phyloP scores from a whole-genome alignment of 495 filamentous ascomycete species.

The Aspergillus haitiensis region DNA sequence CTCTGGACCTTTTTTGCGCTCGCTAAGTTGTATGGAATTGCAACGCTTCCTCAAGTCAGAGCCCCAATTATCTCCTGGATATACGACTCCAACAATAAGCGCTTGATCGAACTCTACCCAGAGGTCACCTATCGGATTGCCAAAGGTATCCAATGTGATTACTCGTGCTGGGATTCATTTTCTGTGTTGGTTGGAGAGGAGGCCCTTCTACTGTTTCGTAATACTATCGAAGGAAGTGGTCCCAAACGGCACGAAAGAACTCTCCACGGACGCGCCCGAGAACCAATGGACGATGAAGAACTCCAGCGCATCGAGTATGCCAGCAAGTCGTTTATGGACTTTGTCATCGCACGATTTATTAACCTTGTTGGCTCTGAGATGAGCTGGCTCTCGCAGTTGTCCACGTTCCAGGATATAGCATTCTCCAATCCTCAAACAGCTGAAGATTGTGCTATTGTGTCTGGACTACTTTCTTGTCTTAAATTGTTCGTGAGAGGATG shows the following conservation, averaged over 20 bases:
- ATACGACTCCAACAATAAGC: conserved; percentile 40
- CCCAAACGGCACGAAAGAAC: conserved; percentile 13
- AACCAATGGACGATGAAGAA: conserved; percentile 43
- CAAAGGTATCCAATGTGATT: conserved; percentile 38
- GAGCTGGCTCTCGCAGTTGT: conserved; percentile 41
- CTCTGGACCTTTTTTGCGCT: conserved; percentile 62
- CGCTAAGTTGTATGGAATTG: conserved; percentile 57
- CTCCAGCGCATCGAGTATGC: conserved; percentile 54
- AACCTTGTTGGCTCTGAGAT: conserved; percentile 38
- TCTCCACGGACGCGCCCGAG: conserved; percentile 35
- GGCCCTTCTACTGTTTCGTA: conserved; percentile 36
- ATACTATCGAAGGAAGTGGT: conserved; percentile 10
- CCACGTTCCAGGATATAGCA: conserved; percentile 30
- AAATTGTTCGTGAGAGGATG: conserved; percentile 26
- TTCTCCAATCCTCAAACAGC: conserved; percentile 15
- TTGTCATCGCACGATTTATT: conserved; percentile 36
- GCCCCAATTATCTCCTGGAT: conserved; percentile 50
- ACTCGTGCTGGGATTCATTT: conserved; percentile 48
- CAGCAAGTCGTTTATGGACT: conserved; percentile 44
- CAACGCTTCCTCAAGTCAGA: conserved; percentile 32
- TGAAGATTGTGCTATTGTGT: conserved; percentile 8
- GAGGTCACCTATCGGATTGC: conserved; percentile 48
- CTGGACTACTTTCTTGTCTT: conserved; percentile 21
- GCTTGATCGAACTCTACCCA: conserved; percentile 50
- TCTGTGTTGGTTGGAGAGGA: conserved; percentile 50